Evolutionary conservation across 1,139 yeast genomes (phyloP), one percentile per base, ranked within the genome.

Genomic region (Scheffersomyces cryptocercus): DNA sequence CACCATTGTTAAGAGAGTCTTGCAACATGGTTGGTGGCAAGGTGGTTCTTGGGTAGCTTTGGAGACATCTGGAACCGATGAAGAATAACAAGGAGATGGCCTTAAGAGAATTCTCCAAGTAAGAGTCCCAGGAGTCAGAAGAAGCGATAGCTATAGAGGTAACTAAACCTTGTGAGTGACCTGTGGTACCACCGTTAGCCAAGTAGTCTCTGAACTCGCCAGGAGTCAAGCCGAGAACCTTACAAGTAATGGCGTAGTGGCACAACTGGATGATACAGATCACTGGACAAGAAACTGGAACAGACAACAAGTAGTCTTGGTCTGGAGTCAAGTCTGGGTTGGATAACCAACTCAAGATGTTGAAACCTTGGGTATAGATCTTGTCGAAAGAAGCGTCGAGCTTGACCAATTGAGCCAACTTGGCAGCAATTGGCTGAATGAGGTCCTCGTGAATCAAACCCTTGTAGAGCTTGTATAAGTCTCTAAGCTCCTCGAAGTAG

Each of bases 111-210:
- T 85, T 79, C 44, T 70, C 73, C 64, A 79, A 77, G 73, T 88
- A 93, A 20, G 89, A 80, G 12, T 82, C 88, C 98, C 98, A 91
- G 39, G 88, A 77, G 59, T 82, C 84, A 16, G 97, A 80, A 48
- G 91, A 82, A 36, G 98, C 88, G 57, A 93, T 80, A 32, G 96
- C 96, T 52, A 90, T 81, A 32, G 99, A 95, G 35, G 97, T 88
- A 45, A 93, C 88, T 59, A 93, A 76, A 73, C 99, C 99, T 76
- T 93, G 99, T 35, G 98, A 91, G 68, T 93, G 99, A 71, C 99
- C 99, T 42, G 98, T 91, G 37, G 97, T 82, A 61, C 98, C 98
- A 37, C 52, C 49, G 16, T 41, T 43, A 42, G 79, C 68, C 48
- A 91, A 73, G 57, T 77, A 68, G 44, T 76, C 67, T 69, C 91